Evolutionary conservation across 2,329 filamentous ascomycete species (phyloP), one percentile per base, ranked within the genome.

Genomic region (Aspergillus flavus): DNA sequence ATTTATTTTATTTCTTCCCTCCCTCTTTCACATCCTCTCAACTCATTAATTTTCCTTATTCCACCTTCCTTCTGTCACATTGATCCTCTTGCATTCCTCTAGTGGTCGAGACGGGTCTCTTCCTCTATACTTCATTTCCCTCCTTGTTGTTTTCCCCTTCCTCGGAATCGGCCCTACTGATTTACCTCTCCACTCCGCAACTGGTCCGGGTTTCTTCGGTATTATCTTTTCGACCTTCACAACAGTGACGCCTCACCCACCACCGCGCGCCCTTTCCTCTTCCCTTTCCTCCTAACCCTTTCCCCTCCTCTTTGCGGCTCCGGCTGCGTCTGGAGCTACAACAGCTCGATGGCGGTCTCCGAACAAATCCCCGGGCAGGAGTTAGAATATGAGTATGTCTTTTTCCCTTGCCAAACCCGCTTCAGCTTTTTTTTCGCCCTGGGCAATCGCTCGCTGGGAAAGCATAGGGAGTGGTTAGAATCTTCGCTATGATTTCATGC

Each of bases 331-430:
- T 69, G 63, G 71, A 76, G 72, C 71, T 73, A 71, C 67, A 64
- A 59, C 66, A 75, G 75, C 73, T 76, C 71, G 69, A 81, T 81
- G 79, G 79, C 78, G 69, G 66, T 68, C 65, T 65, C 76, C 66
- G 79, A 81, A 67, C 75, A 80, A 61, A 72, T 80, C 60, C 72
- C 77, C 58, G 79, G 70, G 62, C 73, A 81, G 68, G 81, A 83
- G 34, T 36, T 36, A 36, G 34, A 36, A 72, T 82, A 74, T 66
- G 81, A 83, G 80, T 83, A 79, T 67, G 80, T 78, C 12, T 34
- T 21, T 21, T 21, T 23, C 11, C 43, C 28, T 28, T 28, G 61
- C 45, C 28, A 39, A 46, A 30, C 26, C 55, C 53, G 41, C 32
- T 50, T 56, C 60, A 43, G 43, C 58, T 58, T 57, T 60, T 21